phyloP scores from a whole-genome alignment of 2,329 filamentous ascomycete genomes.

The Fonsecaea erecta region DNA sequence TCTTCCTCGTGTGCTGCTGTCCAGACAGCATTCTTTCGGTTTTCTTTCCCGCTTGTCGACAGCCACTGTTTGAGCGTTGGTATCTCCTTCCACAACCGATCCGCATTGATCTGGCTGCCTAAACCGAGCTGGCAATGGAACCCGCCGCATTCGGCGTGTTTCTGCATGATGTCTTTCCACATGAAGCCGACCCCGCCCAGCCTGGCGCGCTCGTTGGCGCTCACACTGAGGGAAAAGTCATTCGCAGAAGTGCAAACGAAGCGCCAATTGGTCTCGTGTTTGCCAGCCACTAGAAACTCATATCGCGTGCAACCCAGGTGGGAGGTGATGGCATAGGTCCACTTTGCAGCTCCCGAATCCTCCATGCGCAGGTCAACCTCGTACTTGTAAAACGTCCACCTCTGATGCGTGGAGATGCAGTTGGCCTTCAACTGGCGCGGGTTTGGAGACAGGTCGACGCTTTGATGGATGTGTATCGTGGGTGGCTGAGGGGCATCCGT shows the following conservation, averaged over 20 bases:
- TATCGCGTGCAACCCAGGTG: slow-evolving; percentile 97
- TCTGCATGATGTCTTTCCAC: slow-evolving; percentile 99
- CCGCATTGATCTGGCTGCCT: slow-evolving; percentile 93
- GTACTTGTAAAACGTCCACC: slow-evolving; percentile 96
- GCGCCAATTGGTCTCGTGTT: slow-evolving; percentile 88
- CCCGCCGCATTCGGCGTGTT: slow-evolving; percentile 93
- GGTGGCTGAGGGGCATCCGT: slow-evolving; percentile 90
- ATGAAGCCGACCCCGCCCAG: slow-evolving; percentile 90
- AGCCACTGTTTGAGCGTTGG: slow-evolving; percentile 94
- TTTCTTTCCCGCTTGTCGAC: slow-evolving; percentile 88
- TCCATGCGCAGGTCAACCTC: slow-evolving; percentile 89
- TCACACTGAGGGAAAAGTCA: slow-evolving; percentile 88
- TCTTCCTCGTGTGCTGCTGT: slow-evolving; percentile 95
- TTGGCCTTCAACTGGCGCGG: slow-evolving; percentile 82
- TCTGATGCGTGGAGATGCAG: slow-evolving; percentile 84
- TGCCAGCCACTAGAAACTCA: slow-evolving; percentile 92
- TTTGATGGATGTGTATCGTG: slow-evolving; percentile 93
- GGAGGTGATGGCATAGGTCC: slow-evolving; percentile 98
- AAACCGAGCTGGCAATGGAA: slow-evolving; percentile 93
- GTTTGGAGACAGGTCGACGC: slow-evolving; percentile 87
- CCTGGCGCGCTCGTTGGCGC: slow-evolving; percentile 79
- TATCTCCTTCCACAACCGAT: slow-evolving; percentile 94
- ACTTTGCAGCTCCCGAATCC: slow-evolving; percentile 75
- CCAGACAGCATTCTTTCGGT: slow-evolving; percentile 87
- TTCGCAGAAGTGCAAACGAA: slow-evolving; percentile 97